Base-by-base conservation (phyloP, 1,284 basidiomycete genomes). In the Pyrrhoderma noxium region DNA sequence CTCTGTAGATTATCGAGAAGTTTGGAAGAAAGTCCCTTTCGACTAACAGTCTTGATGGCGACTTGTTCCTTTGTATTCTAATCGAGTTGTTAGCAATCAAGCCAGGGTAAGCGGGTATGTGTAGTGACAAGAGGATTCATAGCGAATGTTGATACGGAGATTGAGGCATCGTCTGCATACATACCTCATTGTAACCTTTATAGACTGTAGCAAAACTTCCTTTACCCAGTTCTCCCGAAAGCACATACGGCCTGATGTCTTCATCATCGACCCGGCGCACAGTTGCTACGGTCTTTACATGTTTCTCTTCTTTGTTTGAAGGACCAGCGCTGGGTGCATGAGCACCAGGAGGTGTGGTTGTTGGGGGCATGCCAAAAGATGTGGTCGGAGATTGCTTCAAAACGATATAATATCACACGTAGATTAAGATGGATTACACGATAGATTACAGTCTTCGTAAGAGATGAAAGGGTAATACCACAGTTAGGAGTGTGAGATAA, bases 141-240 rank as follows among this genome's bases (percentile, higher is more conserved):
- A 5, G 11, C 11, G 27, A 5, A 31, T 31, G 27, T 31, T 31
- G 27, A 11, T 5, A 31, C 27, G 27, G 25, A 27, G 35, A 13
- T 8, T n/a, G 40, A 3, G 43, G 41, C 18, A 19, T 46, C 19
- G 31, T 23, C 21, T 55, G 54, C 55, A 54, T 47, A 58, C 83
- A 58, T 61, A 91, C 93, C 67, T 85, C 81, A 64, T 93, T 84
- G 67, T 92, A 90, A 19, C 93, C 96, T 58, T 89, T 89, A 69
- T 93, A 95, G 36, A 99, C 95, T 1, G 89, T 95, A 25, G 94
- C 95, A 68, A 99, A 99, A 64, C 89, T 93, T 34, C 95, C 95
- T 65, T 87, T 88, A 27, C 87, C 87, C 49, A 90, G 79, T 60
- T 86, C 79, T 52, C 71, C 72, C 5, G 79, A 78, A 55, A 89